Evolutionary conservation across 805 yeast genomes (phyloP).

Genomic region (Candida ovalis): DNA sequence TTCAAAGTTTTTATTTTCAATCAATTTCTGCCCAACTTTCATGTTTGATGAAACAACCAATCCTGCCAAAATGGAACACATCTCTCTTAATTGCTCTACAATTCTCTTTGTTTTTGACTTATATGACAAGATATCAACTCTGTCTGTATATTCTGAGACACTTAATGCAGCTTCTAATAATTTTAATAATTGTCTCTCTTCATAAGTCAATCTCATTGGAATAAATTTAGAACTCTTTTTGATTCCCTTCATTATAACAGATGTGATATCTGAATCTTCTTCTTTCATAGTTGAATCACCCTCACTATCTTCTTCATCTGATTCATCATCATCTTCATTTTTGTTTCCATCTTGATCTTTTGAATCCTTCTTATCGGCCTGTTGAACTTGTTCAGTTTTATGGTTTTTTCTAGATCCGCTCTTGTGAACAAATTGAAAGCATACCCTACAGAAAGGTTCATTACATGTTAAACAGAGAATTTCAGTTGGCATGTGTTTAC

Average conservation of each 20-base stretch:
- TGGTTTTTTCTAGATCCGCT: constrained; percentile 60
- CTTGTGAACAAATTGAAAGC: constrained; percentile 64
- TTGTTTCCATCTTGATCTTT: constrained; percentile 7
- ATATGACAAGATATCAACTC: constrained; percentile 66
- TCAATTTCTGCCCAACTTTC: constrained; percentile 61
- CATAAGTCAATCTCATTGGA: constrained; percentile 64
- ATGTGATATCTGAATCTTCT: constrained; percentile 17
- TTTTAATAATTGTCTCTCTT: constrained; percentile 65
- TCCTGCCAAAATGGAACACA: constrained; percentile 77
- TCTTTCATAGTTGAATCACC: constrained; percentile 1
- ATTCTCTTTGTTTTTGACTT: constrained; percentile 68
- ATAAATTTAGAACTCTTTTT: constrained; percentile 48
- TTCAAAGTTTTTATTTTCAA: constrained; percentile 62
- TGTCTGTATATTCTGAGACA: constrained; percentile 77
- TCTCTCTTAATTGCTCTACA: constrained; percentile 66
- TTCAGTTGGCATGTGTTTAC: constrained; percentile 70
- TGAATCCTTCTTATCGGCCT: constrained; percentile 12
- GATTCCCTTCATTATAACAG: constrained; percentile 34
- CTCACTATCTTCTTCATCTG: constrained; percentile 9
- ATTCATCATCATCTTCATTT: constrained; percentile 15
- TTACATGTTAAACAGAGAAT: constrained; percentile 58
- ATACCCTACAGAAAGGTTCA: constrained; percentile 66
- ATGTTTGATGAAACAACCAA: constrained; percentile 73
- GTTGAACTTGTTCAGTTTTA: constrained; percentile 26
- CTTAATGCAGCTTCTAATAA: constrained; percentile 71